Evolutionary conservation across 192 early-diverging fungal species (phyloP), one percentile per base, ranked within the genome.

Genomic region (Backusella psychrophila): DNA sequence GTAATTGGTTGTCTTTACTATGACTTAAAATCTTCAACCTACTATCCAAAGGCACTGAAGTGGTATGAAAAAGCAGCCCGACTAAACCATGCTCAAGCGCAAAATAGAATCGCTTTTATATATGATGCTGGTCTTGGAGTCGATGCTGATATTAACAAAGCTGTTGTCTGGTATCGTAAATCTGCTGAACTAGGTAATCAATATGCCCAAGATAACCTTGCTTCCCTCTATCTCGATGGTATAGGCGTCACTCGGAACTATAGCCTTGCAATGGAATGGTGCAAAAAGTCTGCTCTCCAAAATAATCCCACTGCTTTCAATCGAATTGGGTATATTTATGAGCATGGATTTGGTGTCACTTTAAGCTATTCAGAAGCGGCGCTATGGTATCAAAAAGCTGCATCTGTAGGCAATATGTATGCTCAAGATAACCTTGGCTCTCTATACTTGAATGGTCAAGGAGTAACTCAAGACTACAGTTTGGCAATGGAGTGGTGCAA

Each of bases 271-370:
- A 81, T 87, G 21, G 77, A 78, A 53, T 91, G 87, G 89, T 92
- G 90, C 72, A 76, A 75, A 34, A 84, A 86, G 72, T 29, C 56
- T 29, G 86, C 91, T 1, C 88, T 91, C 4, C 85, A 93, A 65
- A 87, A 85, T 0, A 80, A 92, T 68, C 78, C 88, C 0, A 72
- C 81, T 31, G 85, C 85, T 34, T 85, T 78, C 85, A 87, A 84
- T 46, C 85, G 93, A 68, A 82, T 96, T 49, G 95, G 94, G 6
- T 95, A 90, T 80, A 95, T 94, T 77, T 94, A 93, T 75, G 93
- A 93, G 36, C 93, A 95, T 79, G 94, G 93, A 7, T 89, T 93
- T 59, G 94, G 94, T 17, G 90, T 95, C 3, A 78, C 78, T 17
- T 83, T 84, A 68, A 77, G 87, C 35, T 78, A 78, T 7, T 72